Conservation (phyloP, 2,329 filamentous ascomycete genomes). For the Claviceps arundinis region DNA sequence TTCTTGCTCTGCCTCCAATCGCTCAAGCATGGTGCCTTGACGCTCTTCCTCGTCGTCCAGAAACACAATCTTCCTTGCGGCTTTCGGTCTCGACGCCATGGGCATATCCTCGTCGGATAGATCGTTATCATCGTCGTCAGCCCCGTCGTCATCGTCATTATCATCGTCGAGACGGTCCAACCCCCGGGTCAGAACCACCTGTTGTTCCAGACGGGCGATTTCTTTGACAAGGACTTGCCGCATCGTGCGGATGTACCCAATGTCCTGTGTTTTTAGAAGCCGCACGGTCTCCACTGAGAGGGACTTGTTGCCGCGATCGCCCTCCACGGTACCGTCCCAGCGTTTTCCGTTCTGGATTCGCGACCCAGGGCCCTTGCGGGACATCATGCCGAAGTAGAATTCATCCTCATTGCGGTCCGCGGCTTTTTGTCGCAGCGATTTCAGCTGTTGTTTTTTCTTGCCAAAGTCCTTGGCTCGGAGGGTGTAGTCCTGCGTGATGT, state of each 20-base stretch:
- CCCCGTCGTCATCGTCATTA: conserved; percentile 17
- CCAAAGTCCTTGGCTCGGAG: conserved; percentile 53
- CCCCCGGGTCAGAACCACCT: conserved; percentile 30
- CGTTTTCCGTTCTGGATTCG: conserved; percentile 33
- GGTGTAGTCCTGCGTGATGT: conserved; percentile 40
- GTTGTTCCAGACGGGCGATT: conserved; percentile 39
- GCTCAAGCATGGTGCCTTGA: conserved; percentile 16
- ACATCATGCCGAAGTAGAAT: conserved; percentile 60
- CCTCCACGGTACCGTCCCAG: conserved; percentile 42
- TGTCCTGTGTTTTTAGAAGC: conserved; percentile 55
- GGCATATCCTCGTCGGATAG: conserved; percentile 17
- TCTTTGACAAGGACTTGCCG: conserved; percentile 47
- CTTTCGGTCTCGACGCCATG: conserved; percentile 16
- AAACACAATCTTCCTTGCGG: conserved; percentile 39
- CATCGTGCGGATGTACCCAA: conserved; percentile 51
- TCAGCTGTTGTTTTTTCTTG: conserved; percentile 48
- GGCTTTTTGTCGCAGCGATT: conserved; percentile 46
- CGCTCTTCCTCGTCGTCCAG: conserved; percentile 27
- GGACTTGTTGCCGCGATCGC: conserved; percentile 42
- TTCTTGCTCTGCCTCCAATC: conserved; percentile 19
- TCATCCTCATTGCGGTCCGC: conserved; percentile 58
- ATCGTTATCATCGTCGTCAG: conserved; percentile 13
- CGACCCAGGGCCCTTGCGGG: conserved; percentile 41
- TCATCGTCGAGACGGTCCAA: conserved; percentile 24
- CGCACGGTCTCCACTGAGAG: conserved; percentile 45